Percentiles rank a stretch among this genome's conserved stretches.
Evolutionary conservation across 2,329 filamentous ascomycete genomes (phyloP).

Genomic region (Ascochyta koolunga): DNA sequence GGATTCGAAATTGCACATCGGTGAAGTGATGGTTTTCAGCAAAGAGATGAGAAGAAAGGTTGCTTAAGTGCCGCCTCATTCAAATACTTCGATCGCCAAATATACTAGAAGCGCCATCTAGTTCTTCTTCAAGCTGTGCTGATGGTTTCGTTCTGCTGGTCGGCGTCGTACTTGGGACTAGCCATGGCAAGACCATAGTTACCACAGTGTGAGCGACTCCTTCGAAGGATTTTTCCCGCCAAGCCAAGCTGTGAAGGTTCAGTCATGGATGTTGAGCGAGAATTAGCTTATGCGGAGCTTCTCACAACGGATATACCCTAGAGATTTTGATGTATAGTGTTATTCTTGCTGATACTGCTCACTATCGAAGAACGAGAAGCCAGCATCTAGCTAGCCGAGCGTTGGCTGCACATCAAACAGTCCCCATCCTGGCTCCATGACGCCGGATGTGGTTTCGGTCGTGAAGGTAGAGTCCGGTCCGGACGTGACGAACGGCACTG

Average conservation of each 20-base stretch:
- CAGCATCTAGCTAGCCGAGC: constrained; percentile 30
- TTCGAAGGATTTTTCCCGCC: too few species aligned
- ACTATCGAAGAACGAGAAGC: constrained; percentile 22
- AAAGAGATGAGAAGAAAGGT: too few species aligned
- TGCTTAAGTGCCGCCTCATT: neutral
- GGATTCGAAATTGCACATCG: neutral
- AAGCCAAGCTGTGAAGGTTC: too few species aligned
- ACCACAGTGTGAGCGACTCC: too few species aligned
- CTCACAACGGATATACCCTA: too few species aligned
- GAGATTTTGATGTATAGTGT: neutral
- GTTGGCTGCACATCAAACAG: constrained; percentile 30
- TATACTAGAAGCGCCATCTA: neutral
- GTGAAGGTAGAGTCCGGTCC: neutral
- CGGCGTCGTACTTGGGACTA: neutral
- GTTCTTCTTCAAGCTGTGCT: neutral
- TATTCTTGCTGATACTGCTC: neutral
- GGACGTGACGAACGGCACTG: too few species aligned
- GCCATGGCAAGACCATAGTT: too few species aligned
- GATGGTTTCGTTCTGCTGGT: neutral
- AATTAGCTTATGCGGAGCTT: too few species aligned
- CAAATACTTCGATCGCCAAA: neutral
- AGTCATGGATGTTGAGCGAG: too few species aligned
- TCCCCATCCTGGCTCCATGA: constrained; percentile 18
- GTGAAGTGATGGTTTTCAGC: neutral
- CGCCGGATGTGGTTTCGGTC: neutral